Evolutionary conservation across 2,329 filamentous ascomycete genomes (phyloP).

Genomic region (Sphaerostilbella broomeana): DNA sequence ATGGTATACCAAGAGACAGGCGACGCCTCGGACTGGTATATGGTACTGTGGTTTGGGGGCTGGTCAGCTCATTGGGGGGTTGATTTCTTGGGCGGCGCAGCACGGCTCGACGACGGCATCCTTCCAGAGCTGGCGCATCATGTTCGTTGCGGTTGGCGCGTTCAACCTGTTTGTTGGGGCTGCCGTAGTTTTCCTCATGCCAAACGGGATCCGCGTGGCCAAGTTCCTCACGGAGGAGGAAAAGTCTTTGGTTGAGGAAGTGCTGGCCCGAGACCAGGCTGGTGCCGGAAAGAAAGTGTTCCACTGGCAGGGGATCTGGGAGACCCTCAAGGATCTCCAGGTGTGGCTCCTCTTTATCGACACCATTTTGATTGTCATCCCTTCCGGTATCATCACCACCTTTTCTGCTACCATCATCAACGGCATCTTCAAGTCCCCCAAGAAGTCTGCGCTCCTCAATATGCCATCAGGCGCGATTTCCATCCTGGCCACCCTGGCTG

Average conservation of each 20-base stretch:
- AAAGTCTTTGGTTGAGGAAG: conserved; percentile 46
- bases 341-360: conserved; percentile 33
- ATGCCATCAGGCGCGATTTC: conserved; percentile 22
- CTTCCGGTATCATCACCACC: conserved; percentile 28
- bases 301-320: conserved; percentile 33
- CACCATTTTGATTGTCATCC: conserved; percentile 21
- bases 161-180: conserved; percentile 41
- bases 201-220: conserved; percentile 25
- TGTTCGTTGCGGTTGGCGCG: conserved; percentile 45
- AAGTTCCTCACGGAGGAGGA: conserved; percentile 19
- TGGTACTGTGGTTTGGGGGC: conserved; percentile 23
- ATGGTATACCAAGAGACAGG: conserved; percentile 37
- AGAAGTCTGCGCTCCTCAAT: conserved; percentile 42
- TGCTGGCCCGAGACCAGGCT: conserved; percentile 43
- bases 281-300: conserved; percentile 38
- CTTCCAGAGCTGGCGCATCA: conserved; percentile 41
- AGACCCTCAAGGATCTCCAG: conserved; percentile 34
- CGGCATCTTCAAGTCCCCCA: conserved; percentile 29
- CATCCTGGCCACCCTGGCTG: conserved; percentile 22
- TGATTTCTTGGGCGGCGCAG: conserved; percentile 46
- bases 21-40: conserved; percentile 38
- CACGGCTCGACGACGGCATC: conserved; percentile 33
- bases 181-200: conserved; percentile 37
- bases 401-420: conserved; percentile 26
- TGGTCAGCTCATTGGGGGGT: conserved; percentile 34